phyloP scores from a whole-genome alignment of 345 rosid genomes.

The Moricandia moricandioides region DNA sequence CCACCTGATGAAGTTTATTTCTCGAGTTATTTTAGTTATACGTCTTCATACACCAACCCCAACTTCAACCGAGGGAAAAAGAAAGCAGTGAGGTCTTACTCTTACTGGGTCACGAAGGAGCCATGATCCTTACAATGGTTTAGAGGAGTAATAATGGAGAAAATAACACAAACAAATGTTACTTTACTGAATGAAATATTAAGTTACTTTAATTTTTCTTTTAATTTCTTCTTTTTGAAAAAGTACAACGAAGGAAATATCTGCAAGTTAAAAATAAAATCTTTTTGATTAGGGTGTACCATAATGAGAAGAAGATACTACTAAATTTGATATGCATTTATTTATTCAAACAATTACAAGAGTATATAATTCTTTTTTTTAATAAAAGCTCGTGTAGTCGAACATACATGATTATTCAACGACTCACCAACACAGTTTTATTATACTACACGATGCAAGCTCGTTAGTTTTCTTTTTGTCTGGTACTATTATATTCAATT shows the following conservation, averaged over 20 bases:
- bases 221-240: background rate
- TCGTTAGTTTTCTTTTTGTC: background rate
- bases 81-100: background rate
- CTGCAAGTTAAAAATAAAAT: background rate
- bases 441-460: background rate
- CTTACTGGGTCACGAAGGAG: background rate
- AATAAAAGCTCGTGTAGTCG: background rate
- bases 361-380: background rate
- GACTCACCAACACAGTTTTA: background rate
- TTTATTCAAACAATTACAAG: background rate
- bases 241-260: background rate
- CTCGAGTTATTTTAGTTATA: background rate
- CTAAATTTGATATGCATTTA: background rate
- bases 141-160: background rate
- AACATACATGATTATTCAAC: constrained; percentile 15
- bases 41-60: background rate
- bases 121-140: background rate
- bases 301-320: background rate
- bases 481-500: background rate
- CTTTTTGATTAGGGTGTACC: background rate
- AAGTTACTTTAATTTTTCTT: background rate
- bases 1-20: background rate
- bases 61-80: background rate
- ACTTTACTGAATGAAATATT: background rate
- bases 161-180: background rate